Conservation (phyloP, 106 monocot species). For the Apostasia ramifera region DNA sequence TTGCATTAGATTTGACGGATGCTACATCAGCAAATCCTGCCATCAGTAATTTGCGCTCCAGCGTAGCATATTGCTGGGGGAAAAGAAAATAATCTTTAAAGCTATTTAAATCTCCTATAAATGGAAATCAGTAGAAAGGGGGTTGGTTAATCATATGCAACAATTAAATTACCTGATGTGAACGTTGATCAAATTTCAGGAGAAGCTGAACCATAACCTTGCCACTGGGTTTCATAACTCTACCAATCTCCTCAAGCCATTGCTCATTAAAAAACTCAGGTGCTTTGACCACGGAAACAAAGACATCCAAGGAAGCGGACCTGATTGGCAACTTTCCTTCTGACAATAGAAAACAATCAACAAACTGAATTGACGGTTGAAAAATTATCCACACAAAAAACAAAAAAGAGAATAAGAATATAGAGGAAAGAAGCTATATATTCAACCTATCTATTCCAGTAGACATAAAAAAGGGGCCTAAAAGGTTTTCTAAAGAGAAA, state of each 20-base stretch:
- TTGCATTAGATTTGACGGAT: conserved; percentile 25
- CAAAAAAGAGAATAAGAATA: neutral
- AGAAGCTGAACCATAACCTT: conserved; percentile 32
- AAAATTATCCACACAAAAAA: neutral
- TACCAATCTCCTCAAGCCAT: conserved; percentile 52
- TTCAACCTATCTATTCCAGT: neutral
- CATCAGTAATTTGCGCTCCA: conserved; percentile 51
- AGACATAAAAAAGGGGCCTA: neutral
- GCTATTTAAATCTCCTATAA: neutral
- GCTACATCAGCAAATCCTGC: conserved; percentile 66
- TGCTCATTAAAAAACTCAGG: conserved; percentile 24
- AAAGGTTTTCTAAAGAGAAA: neutral
- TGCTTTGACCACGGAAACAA: conserved; percentile 32
- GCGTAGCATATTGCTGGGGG: conserved; percentile 22
- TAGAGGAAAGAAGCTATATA: neutral
- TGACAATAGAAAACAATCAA: conserved; percentile 3
- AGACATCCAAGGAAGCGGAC: conserved; percentile 32
- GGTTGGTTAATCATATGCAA: neutral
- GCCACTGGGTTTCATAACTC: conserved; percentile 71
- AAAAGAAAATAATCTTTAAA: neutral
- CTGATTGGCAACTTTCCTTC: conserved; percentile 50
- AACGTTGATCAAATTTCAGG: conserved; percentile 7
- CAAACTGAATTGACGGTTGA: neutral
- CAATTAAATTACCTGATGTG: conserved; percentile 26
- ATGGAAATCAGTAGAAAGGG: neutral